Evolutionary conservation across 257 asterid species (phyloP).

Genomic region (Solanum raphanifolium): DNA sequence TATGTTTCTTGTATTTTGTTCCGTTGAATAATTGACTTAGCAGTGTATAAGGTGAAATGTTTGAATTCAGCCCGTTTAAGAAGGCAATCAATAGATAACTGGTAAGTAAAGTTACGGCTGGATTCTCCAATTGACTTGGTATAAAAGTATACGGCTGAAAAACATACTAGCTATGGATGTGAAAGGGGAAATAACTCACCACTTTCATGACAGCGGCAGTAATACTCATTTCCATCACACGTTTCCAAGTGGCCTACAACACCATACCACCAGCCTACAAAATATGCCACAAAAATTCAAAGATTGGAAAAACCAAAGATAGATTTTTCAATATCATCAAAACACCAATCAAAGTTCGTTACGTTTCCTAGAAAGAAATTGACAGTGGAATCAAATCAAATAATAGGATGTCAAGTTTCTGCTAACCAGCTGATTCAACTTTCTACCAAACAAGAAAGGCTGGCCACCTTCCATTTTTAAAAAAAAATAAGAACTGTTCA

Average conservation of each 20-base stretch:
- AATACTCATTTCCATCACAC: conserved; percentile 51
- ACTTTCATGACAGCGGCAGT: conserved; percentile 63
- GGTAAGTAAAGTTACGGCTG: background rate
- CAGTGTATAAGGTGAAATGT: background rate
- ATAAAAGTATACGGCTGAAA: background rate
- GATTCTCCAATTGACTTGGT: background rate
- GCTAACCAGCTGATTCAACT: conserved; percentile 5
- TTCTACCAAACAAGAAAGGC: conserved; percentile 19
- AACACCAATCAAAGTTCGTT: conserved; percentile 1
- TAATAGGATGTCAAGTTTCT: background rate
- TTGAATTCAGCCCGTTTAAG: background rate
- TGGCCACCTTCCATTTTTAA: conserved; percentile 7
- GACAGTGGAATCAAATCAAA: background rate
- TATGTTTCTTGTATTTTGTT: background rate
- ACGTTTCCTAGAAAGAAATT: conserved; percentile 3
- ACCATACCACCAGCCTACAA: conserved; percentile 96
- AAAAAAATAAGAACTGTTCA: background rate
- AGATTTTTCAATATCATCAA: conserved; percentile 16
- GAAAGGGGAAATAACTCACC: conserved; percentile 45
- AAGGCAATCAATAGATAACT: background rate
- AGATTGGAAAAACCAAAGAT: conserved; percentile 1
- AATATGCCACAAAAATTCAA: conserved; percentile 14
- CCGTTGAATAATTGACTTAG: background rate
- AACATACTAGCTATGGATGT: background rate
- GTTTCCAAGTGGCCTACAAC: conserved; percentile 87